Percentiles rank a stretch among this genome's conserved stretches.
phyloP scores from a whole-genome alignment of 495 filamentous ascomycete species.

The Evernia prunastri region DNA sequence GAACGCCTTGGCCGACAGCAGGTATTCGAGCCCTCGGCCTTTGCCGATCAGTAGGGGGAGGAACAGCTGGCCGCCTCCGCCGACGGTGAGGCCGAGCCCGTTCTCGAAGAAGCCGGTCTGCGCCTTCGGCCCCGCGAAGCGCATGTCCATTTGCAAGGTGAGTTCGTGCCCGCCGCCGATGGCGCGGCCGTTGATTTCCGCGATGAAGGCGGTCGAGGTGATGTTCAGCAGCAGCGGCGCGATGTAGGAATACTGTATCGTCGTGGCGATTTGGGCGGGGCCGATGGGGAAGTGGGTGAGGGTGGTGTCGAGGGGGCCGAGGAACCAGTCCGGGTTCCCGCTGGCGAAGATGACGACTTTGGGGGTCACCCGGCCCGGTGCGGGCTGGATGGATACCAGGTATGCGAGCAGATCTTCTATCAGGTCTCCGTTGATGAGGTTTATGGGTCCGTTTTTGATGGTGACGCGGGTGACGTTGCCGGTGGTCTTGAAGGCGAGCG shows the following conservation, averaged over 20 bases:
- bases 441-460: slow-evolving; percentile 20
- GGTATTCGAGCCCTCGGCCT: slow-evolving; percentile 15
- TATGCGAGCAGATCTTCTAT: slow-evolving; percentile 14
- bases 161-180: slow-evolving; percentile 28
- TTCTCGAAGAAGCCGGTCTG: slow-evolving; percentile 22
- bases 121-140: slow-evolving; percentile 28
- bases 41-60: slow-evolving; percentile 9
- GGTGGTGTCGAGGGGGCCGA: slow-evolving; percentile 16
- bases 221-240: slow-evolving; percentile 15
- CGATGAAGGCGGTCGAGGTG: slow-evolving; percentile 28
- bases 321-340: slow-evolving; percentile 25
- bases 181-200: slow-evolving; percentile 28
- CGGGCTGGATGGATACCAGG: slow-evolving; percentile 9
- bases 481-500: no score
- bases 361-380: slow-evolving; percentile 12
- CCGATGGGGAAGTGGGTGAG: slow-evolving; percentile 1
- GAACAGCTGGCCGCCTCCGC: slow-evolving; percentile 8
- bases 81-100: slow-evolving; percentile 5
- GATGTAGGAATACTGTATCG: neutral
- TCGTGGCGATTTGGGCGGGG: neutral
- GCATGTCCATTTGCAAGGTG: slow-evolving; percentile 28
- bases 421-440: slow-evolving; percentile 7
- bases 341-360: slow-evolving; percentile 29
- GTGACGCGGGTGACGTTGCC: slow-evolving; percentile 18
- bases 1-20: slow-evolving; percentile 3